Evolutionary conservation across 306 rosid species (phyloP).

Genomic region (Cicer arietinum): DNA sequence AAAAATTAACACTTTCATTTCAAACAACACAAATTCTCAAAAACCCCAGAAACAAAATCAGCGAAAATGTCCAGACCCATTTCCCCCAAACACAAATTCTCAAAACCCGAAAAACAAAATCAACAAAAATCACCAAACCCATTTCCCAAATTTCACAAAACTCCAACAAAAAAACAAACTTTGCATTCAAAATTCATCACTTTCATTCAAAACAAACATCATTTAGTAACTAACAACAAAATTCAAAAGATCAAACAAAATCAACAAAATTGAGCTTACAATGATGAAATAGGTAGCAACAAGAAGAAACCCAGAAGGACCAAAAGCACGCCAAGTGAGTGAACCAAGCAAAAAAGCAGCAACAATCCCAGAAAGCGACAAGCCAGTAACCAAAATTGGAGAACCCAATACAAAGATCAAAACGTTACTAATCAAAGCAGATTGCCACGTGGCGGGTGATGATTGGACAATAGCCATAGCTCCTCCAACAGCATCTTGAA

Average conservation of each 20-base stretch:
- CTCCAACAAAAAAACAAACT: neutral
- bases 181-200: slow-evolving; percentile 20
- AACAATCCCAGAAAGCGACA: slow-evolving; percentile 78
- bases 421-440: slow-evolving; percentile 70
- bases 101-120: slow-evolving; percentile 18
- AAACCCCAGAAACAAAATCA: slow-evolving; percentile 26
- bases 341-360: slow-evolving; percentile 95
- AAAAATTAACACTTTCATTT: neutral
- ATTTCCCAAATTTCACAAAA: neutral
- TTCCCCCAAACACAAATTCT: neutral
- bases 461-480: slow-evolving; percentile 68
- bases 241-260: neutral
- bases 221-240: neutral
- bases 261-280: slow-evolving; percentile 35
- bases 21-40: neutral
- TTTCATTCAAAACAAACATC: neutral
- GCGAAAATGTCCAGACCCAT: slow-evolving; percentile 9
- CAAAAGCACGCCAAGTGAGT: slow-evolving; percentile 99
- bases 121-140: slow-evolving; percentile 8
- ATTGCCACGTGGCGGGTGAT: slow-evolving; percentile 84
- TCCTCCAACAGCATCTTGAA: slow-evolving; percentile 58
- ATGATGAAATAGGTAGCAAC: slow-evolving; percentile 88
- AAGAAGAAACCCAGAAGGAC: slow-evolving; percentile 80
- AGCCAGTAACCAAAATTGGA: slow-evolving; percentile 76
- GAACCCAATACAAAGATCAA: slow-evolving; percentile 75